phyloP scores from a whole-genome alignment of 768 basidiomycete genomes.

The Pleurotus eryngii region DNA sequence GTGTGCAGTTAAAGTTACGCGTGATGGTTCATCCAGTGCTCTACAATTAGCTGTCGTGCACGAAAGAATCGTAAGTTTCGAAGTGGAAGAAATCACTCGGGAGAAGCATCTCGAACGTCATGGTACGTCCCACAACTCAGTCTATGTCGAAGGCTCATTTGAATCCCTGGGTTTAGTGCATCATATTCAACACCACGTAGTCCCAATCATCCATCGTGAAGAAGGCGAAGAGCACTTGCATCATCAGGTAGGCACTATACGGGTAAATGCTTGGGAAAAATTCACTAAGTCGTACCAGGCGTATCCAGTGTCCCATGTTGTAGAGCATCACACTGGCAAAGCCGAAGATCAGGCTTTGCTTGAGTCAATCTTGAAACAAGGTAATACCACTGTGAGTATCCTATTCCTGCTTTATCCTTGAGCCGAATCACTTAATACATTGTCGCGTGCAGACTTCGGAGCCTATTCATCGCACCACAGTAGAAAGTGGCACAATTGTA shows the following conservation, averaged over 20 bases:
- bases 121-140: not conserved
- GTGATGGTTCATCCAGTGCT: not conserved
- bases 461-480: not conserved
- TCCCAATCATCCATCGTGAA: not conserved
- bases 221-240: not conserved
- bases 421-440: not conserved
- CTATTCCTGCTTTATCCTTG: not conserved
- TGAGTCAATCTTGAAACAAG: not conserved
- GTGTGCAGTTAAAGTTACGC: not conserved
- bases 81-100: slow-evolving; percentile 1
- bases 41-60: not conserved
- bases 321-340: not conserved
- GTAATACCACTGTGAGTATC: not conserved
- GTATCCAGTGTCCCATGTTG: not conserved
- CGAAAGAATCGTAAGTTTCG: not conserved
- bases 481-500: not conserved
- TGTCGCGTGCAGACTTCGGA: not conserved
- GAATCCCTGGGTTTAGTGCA: not conserved
- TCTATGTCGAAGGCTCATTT: too few relatives aligned
- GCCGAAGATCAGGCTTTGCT: not conserved
- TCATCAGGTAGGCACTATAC: not conserved
- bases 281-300: not conserved
- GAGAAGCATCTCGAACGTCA: not conserved
- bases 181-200: not conserved
- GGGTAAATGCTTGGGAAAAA: not conserved